Evolutionary conservation across 1,284 basidiomycete genomes (phyloP).

Genomic region (Cutaneotrichosporon cutaneum): DNA sequence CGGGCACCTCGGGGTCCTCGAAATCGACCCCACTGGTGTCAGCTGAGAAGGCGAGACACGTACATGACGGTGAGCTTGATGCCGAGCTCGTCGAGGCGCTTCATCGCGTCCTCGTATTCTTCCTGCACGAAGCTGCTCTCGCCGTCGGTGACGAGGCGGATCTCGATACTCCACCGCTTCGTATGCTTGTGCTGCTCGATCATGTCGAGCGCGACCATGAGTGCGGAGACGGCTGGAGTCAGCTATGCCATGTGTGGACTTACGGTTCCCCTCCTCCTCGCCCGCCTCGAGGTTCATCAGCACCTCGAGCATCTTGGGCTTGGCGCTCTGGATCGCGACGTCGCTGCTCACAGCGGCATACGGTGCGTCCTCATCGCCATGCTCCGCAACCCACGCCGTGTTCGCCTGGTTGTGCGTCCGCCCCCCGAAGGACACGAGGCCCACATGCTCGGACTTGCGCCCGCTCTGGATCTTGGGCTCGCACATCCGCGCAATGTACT

Average conservation of each 20-base stretch:
- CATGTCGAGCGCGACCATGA: constrained; percentile 81
- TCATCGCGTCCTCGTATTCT: constrained; percentile 67
- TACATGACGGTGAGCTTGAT: constrained; percentile 65
- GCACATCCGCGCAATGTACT: constrained; percentile 81
- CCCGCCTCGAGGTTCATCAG: constrained; percentile 65
- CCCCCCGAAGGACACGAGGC: constrained; percentile 79
- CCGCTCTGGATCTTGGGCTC: constrained; percentile 90
- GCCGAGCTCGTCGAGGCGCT: constrained; percentile 60
- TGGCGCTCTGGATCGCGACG: constrained; percentile 74
- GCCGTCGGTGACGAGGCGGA: constrained; percentile 77
- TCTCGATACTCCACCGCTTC: constrained; percentile 77
- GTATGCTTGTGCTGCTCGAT: constrained; percentile 57
- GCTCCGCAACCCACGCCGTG: constrained; percentile 52
- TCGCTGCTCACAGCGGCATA: constrained; percentile 77
- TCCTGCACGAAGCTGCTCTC: constrained; percentile 55
- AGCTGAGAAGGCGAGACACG: constrained; percentile 14
- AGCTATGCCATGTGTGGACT: constrained; percentile 16
- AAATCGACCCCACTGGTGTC: constrained; percentile 42
- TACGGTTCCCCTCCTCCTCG: constrained; percentile 43
- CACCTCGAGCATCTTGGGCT: constrained; percentile 69
- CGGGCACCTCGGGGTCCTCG: constrained; percentile 27
- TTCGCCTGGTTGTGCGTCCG: constrained; percentile 72
- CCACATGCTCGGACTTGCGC: constrained; percentile 87
- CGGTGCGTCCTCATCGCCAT: constrained; percentile 44
- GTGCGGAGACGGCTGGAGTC: constrained; percentile 71